These are phyloP conservation scores for Aspergillus aculeatus DNA, from an alignment of 2,329 filamentous ascomycete species.

Conservation along the genomic window DNA sequence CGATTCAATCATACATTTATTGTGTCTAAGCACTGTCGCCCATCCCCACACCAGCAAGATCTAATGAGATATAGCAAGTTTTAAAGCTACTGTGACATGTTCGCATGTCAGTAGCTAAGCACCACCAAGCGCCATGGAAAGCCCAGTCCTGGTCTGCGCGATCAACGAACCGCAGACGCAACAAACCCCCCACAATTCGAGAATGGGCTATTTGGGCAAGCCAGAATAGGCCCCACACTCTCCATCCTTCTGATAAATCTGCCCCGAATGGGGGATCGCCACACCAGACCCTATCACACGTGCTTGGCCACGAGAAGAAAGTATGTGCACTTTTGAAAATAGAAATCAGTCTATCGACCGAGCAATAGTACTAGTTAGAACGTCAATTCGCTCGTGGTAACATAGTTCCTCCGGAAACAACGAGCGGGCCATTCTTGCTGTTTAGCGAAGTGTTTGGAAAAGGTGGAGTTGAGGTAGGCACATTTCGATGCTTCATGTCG, in stretches of 20 bases:
- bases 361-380: neutral
- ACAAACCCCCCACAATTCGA: neutral
- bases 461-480: conserved; percentile 19
- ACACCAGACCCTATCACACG: neutral
- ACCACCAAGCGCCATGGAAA: neutral
- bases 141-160: neutral
- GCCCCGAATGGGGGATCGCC: neutral
- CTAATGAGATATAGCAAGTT: conserved; percentile 3
- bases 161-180: neutral
- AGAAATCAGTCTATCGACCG: neutral
- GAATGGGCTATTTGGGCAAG: neutral
- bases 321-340: conserved; percentile 2
- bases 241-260: neutral
- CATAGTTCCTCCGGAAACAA: conserved; percentile 38
- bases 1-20: neutral
- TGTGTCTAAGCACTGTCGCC: conserved; percentile 6
- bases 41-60: conserved; percentile 3
- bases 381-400: conserved; percentile 29
- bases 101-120: neutral
- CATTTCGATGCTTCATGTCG: conserved; percentile 38
- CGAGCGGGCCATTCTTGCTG: conserved; percentile 37
- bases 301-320: neutral
- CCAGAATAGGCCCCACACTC: neutral
- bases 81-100: neutral
- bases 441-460: conserved; percentile 25